These are phyloP conservation scores for Globisporangium recalcitrans DNA, from an alignment of 352 stramenopile species.

Conservation along the genomic window DNA sequence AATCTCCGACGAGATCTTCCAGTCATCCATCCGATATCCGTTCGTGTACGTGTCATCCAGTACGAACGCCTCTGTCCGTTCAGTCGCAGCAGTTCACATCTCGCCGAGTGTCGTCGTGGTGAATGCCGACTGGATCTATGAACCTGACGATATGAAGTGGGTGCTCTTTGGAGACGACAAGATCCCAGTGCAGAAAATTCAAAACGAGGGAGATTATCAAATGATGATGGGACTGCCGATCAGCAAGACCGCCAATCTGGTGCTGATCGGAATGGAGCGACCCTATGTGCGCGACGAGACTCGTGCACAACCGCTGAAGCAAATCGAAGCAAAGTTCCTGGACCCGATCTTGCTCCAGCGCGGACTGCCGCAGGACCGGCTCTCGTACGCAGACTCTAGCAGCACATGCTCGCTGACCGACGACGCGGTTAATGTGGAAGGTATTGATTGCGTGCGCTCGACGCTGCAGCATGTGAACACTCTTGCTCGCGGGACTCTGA, in stretches of 20 bases:
- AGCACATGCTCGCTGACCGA: not conserved
- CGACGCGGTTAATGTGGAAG: not conserved
- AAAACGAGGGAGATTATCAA: not conserved
- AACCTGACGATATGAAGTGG: too few relatives aligned
- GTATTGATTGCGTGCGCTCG: not conserved
- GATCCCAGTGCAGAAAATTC: not conserved
- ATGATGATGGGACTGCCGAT: not conserved
- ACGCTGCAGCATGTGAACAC: not conserved
- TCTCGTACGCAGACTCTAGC: not conserved
- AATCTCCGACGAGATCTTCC: not conserved
- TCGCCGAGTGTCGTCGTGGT: not conserved
- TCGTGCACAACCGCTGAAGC: too few relatives aligned
- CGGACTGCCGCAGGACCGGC: not conserved
- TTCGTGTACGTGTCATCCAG: too few relatives aligned
- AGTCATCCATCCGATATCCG: not conserved
- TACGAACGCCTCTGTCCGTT: too few relatives aligned
- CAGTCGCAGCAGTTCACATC: too few relatives aligned
- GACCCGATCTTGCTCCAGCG: constrained; percentile 10
- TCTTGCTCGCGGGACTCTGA: not conserved
- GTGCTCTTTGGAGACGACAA: not conserved
- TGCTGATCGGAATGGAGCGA: not conserved
- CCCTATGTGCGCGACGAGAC: too few relatives aligned
- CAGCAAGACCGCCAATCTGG: too few relatives aligned
- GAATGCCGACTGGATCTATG: not conserved
- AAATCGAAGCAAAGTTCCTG: not conserved